Evolutionary conservation across 371 early-diverging fungal genomes (phyloP).

Genomic region (Parasitella parasitica): DNA sequence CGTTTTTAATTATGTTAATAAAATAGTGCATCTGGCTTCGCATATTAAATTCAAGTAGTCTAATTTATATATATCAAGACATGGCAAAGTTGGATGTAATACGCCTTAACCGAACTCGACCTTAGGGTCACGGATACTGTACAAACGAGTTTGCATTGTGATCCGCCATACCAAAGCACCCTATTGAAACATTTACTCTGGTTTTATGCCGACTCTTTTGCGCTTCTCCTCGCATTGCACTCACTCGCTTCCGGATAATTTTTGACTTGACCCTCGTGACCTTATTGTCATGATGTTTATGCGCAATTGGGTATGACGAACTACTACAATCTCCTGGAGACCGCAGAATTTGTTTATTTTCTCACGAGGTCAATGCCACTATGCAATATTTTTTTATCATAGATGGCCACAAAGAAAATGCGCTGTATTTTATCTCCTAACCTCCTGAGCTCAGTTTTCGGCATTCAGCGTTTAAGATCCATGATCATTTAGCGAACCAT

Average conservation of each 20-base stretch:
- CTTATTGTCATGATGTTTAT: background rate
- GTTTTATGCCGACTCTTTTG: background rate
- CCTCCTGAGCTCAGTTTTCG: slow-evolving; percentile 1
- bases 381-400: background rate
- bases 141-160: no score
- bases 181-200: background rate
- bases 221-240: background rate
- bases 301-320: background rate
- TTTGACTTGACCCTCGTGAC: background rate
- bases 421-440: background rate
- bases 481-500: background rate
- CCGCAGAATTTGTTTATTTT: background rate
- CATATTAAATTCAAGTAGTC: no score
- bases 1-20: no score
- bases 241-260: slow-evolving; percentile 1
- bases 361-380: background rate
- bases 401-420: background rate
- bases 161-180: no score
- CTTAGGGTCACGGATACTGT: no score
- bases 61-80: no score
- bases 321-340: slow-evolving; percentile 4
- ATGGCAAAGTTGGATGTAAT: no score
- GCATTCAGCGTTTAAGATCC: slow-evolving; percentile 13
- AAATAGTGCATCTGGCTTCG: no score
- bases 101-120: no score